phyloP scores from a whole-genome alignment of 129 eudicot genomes.

The Centella asiatica region DNA sequence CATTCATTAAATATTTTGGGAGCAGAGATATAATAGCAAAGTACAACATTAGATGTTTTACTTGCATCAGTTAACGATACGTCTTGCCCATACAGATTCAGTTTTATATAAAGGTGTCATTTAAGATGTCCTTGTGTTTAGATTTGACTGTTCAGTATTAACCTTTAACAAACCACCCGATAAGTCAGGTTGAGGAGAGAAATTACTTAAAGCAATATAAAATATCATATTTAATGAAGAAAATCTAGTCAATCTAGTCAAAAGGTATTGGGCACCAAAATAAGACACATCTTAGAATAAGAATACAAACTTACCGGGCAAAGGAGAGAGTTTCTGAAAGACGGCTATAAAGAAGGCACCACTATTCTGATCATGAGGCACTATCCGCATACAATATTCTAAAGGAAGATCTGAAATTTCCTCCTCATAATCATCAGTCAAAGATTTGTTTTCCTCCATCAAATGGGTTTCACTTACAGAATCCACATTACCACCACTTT shows the following conservation, averaged over 20 bases:
- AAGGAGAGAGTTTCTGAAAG: conserved; percentile 57
- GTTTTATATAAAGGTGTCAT: too few relatives aligned
- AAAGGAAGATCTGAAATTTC: conserved; percentile 81
- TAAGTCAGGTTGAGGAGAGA: too few relatives aligned
- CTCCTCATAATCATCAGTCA: conserved; percentile 27
- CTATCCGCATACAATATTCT: conserved; percentile 93
- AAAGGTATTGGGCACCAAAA: background rate
- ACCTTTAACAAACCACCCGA: too few relatives aligned
- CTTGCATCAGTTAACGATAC: too few relatives aligned
- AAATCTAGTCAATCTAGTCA: background rate
- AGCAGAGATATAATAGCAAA: too few relatives aligned
- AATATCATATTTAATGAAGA: background rate
- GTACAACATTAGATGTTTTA: too few relatives aligned
- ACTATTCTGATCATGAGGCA: conserved; percentile 95
- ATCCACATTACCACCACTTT: conserved; percentile 19
- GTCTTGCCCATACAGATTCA: too few relatives aligned
- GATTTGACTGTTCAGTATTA: too few relatives aligned
- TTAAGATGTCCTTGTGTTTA: too few relatives aligned
- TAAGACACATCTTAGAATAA: too few relatives aligned
- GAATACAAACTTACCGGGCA: conserved; percentile 51
- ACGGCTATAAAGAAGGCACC: conserved; percentile 99
- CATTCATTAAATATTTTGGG: too few relatives aligned
- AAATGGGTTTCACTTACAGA: conserved; percentile 14
- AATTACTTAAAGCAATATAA: too few relatives aligned
- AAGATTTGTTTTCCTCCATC: conserved; percentile 23